Evolutionary conservation across 176 grass and related monocot species (phyloP).

Genomic region (Saccharum officinarum): DNA sequence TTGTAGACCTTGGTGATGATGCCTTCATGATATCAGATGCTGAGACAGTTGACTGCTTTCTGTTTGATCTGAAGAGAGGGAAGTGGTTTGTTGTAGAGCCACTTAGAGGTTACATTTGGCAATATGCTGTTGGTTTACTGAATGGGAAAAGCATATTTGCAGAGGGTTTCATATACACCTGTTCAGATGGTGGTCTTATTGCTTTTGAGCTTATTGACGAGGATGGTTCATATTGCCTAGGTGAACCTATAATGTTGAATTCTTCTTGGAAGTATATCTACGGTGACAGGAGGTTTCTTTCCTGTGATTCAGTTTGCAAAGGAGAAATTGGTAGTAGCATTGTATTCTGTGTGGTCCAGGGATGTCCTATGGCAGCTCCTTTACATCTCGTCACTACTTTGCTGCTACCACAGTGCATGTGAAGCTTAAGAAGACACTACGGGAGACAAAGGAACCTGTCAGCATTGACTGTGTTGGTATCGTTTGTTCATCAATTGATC

Average conservation of each 20-base stretch:
- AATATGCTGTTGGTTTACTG: background rate
- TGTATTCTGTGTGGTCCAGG: background rate
- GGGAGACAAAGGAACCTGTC: no score
- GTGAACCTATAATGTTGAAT: background rate
- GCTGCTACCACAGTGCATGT: background rate
- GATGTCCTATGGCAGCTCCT: background rate
- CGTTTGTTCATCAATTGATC: no score
- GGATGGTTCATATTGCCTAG: background rate
- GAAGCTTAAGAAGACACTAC: background rate
- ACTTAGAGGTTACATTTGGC: background rate
- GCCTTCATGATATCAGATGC: background rate
- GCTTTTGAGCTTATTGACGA: slow-evolving; percentile 8
- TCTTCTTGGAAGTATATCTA: background rate
- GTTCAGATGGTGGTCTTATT: background rate
- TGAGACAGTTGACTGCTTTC: background rate
- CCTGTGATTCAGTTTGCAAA: background rate
- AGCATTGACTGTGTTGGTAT: no score
- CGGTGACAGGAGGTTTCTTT: background rate
- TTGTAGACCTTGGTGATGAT: background rate
- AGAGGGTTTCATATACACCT: slow-evolving; percentile 23
- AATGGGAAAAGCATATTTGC: slow-evolving; percentile 2
- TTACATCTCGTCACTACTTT: background rate
- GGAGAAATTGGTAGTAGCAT: background rate
- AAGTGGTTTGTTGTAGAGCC: background rate
- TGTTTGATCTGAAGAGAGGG: no score